Evolutionary conservation across 192 early-diverging fungal genomes (phyloP), one percentile per base, ranked within the genome.

Genomic region (Funneliformis mosseae): DNA sequence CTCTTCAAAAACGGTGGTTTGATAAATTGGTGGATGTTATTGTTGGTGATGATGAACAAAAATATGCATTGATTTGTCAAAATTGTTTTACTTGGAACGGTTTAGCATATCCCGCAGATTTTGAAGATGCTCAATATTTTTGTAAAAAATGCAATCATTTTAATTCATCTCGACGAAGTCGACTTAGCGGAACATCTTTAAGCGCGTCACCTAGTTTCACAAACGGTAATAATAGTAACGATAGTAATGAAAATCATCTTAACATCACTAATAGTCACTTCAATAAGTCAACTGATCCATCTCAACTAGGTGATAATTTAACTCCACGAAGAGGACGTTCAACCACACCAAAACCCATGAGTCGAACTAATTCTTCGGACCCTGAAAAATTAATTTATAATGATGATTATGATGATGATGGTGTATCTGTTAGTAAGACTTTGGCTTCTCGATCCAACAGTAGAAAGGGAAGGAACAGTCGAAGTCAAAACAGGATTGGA

Each of bases 61-160:
- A 96, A 81, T 99, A 96, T 81, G 98, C 98, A 23, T 88, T 99
- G 38, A 94, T 99, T 50, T 99, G 98, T 83, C 88, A 92, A 41
- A 87, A 91, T 59, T 99, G 98, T 84, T 96, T 91, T 81, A 90
- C 91, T 0, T 97, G 98, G 83, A 99, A 99, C 84, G 98, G 98
- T 0, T 87, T 99, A 55, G 94, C 93, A 12, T 87, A 94, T 42
- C 93, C 95, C 10, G 89, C 96, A 38, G 95, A 97, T 68, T 87
- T 94, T 74, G 88, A 93, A 48, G 86, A 87, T 38, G 92, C 93
- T 78, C 91, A 90, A 81, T 90, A 90, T 71, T 64, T 83, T 14
- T 90, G 89, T 77, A 88, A 88, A 39, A 85, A 87, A 41, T 90
- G 89, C 82, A 86, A 87, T 68, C 86, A 87, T 63, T 89, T 90